phyloP scores from a whole-genome alignment of 345 rosid species.

The Eucalyptus camaldulensis region DNA sequence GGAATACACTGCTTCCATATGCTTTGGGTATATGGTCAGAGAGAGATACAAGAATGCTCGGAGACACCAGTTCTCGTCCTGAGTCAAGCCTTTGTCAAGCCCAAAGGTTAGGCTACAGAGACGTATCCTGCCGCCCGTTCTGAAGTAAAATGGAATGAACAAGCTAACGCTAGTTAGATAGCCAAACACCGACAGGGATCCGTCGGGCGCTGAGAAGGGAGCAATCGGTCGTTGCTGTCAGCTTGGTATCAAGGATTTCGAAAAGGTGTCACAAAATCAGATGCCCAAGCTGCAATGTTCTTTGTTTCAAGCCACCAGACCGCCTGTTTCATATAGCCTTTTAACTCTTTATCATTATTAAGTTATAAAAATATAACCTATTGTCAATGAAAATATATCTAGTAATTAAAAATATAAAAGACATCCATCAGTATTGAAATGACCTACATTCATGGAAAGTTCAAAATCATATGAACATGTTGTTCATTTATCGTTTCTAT shows the following conservation, averaged over 20 bases:
- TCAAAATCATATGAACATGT: no score
- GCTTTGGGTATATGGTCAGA: background rate
- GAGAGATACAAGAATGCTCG: background rate
- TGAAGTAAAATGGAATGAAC: background rate
- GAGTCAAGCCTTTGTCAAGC: background rate
- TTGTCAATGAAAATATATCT: no score
- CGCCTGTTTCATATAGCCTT: background rate
- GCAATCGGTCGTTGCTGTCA: background rate
- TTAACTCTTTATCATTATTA: no score
- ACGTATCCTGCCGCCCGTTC: background rate
- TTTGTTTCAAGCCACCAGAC: background rate
- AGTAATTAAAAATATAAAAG: no score
- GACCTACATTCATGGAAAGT: no score
- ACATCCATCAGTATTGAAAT: no score
- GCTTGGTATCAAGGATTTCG: background rate
- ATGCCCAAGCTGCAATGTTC: background rate
- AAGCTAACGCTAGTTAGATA: background rate
- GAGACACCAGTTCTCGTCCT: background rate
- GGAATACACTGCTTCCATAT: background rate
- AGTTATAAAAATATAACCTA: no score
- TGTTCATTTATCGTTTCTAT: no score
- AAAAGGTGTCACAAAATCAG: background rate
- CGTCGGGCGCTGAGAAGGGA: background rate
- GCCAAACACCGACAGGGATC: background rate
- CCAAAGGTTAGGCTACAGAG: background rate